Evolutionary conservation across 441 rosid genomes (phyloP).

Genomic region (Theobroma grandiflorum): DNA sequence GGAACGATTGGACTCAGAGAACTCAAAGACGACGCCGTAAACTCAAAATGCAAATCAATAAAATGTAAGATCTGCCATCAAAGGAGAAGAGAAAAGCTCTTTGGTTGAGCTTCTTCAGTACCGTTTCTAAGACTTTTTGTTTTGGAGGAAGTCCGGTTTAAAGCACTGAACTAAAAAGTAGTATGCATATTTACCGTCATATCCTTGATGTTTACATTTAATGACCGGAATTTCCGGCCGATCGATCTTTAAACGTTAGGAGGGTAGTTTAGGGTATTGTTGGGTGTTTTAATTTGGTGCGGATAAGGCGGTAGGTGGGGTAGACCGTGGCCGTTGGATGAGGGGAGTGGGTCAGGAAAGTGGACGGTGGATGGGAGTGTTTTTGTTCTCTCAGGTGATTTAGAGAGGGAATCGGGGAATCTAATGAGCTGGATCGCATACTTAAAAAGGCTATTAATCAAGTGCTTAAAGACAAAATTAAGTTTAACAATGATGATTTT

Average conservation of each 20-base stretch:
- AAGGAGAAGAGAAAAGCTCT: constrained; percentile 4
- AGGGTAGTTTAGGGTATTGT: constrained; percentile 21
- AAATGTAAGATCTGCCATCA: constrained; percentile 23
- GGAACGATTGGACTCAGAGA: constrained; percentile 14
- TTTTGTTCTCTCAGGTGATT: too few species aligned
- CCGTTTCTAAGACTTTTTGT: constrained; percentile 12
- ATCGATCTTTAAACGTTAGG: neutral
- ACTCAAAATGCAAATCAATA: constrained; percentile 10
- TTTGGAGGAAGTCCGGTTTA: neutral
- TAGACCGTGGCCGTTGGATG: constrained; percentile 32
- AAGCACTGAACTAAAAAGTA: neutral
- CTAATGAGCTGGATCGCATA: constrained; percentile 36
- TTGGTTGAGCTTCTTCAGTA: neutral
- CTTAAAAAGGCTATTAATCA: neutral
- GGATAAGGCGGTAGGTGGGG: constrained; percentile 20
- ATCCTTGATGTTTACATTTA: neutral
- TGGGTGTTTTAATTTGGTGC: neutral
- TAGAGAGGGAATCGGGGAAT: neutral
- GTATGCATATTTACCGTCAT: neutral
- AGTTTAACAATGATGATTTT: neutral
- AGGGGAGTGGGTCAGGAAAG: neutral
- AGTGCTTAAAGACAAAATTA: neutral
- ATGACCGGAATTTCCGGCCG: neutral
- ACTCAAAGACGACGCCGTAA: neutral
- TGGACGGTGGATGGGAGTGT: neutral